Evolutionary conservation across 2,329 filamentous ascomycete species (phyloP).

Genomic region (Xylariaceae sp.): DNA sequence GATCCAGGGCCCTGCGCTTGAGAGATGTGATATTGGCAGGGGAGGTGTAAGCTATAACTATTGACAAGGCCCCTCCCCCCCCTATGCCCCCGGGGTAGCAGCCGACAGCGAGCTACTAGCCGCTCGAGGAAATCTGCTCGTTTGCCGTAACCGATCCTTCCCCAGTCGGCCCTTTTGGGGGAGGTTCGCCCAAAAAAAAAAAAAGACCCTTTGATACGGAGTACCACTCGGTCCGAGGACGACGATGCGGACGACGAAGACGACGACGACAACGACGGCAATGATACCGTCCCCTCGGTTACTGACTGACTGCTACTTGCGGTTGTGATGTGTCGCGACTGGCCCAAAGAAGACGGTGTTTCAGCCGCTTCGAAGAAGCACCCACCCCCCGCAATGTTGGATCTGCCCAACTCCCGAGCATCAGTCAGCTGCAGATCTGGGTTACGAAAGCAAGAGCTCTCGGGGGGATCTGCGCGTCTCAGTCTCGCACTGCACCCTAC

Average conservation of each 20-base stretch:
- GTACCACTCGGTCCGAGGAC: background rate
- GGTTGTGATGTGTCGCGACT: background rate
- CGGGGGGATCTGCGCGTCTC: too few species aligned
- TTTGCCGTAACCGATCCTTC: background rate
- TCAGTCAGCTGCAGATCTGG: too few species aligned
- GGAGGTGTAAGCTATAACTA: background rate
- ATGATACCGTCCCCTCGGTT: background rate
- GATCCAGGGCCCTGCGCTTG: background rate
- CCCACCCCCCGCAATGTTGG: too few species aligned
- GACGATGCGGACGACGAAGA: background rate
- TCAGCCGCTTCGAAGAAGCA: too few species aligned
- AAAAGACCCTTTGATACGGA: background rate
- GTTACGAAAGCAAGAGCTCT: too few species aligned
- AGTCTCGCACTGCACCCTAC: too few species aligned
- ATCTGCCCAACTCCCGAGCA: too few species aligned
- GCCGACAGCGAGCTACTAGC: conserved; percentile 1
- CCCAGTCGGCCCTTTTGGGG: conserved; percentile 1
- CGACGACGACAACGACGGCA: background rate
- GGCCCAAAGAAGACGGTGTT: background rate
- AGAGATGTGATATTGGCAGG: conserved; percentile 1
- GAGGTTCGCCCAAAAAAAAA: background rate
- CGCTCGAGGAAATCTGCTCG: conserved; percentile 2
- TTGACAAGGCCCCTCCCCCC: background rate
- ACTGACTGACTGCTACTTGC: background rate
- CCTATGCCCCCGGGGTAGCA: background rate